These are phyloP conservation scores for Bacidia rubella DNA, from an alignment of 495 filamentous ascomycete genomes.

Conservation along the genomic window DNA sequence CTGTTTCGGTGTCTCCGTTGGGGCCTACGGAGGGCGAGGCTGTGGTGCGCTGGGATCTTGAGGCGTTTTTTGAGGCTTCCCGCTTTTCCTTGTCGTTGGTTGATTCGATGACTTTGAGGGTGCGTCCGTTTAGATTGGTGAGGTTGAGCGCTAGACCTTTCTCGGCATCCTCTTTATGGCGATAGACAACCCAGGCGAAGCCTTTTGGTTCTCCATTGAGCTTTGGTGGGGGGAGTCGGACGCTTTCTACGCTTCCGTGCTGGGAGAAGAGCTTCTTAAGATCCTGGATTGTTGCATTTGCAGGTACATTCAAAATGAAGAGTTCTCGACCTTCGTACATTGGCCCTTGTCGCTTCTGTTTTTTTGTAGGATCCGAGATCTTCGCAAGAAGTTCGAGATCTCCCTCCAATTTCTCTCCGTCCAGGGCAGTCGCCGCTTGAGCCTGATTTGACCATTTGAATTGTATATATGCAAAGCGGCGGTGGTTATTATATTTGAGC, in stretches of 20 bases:
- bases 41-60: constrained; percentile 19
- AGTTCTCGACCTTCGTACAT: constrained; percentile 74
- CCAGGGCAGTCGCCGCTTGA: constrained; percentile 50
- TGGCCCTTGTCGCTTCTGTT: constrained; percentile 69
- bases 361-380: constrained; percentile 68
- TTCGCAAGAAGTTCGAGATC: constrained; percentile 56
- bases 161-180: constrained; percentile 57
- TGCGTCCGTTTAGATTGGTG: constrained; percentile 52
- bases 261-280: constrained; percentile 54
- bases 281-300: constrained; percentile 50
- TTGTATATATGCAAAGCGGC: constrained; percentile 89
- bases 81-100: constrained; percentile 34
- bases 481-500: constrained; percentile 72
- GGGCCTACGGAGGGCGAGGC: constrained; percentile 23
- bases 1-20: constrained; percentile 20
- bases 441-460: constrained; percentile 56
- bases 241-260: constrained; percentile 59
- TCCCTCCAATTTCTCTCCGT: constrained; percentile 53
- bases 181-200: constrained; percentile 63
- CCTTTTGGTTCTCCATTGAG: constrained; percentile 55
- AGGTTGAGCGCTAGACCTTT: constrained; percentile 58
- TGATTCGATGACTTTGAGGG: constrained; percentile 55
- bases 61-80: constrained; percentile 27
- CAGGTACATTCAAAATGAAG: constrained; percentile 64
- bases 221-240: constrained; percentile 50